phyloP scores from a whole-genome alignment of 352 stramenopile species.

The Pythium dissimile region DNA sequence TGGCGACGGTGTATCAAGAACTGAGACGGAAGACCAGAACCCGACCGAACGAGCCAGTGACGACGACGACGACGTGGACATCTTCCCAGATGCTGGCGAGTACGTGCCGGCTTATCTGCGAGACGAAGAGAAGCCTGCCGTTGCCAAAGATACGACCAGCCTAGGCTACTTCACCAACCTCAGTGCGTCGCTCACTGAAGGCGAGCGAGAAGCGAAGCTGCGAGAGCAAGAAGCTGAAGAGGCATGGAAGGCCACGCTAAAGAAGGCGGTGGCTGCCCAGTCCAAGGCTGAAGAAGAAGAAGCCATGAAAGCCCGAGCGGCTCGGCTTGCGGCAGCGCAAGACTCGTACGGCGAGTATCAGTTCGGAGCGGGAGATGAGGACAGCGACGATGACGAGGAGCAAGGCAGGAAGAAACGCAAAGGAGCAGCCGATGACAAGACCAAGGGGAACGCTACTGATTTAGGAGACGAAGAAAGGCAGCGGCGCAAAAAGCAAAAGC shows the following conservation, averaged over 20 bases:
- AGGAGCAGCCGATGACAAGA: slow-evolving; percentile 18
- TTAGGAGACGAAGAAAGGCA: slow-evolving; percentile 21
- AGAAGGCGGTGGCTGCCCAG: slow-evolving; percentile 52
- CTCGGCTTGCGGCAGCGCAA: slow-evolving; percentile 29
- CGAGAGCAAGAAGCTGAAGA: slow-evolving; percentile 42
- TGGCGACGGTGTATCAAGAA: too few species aligned
- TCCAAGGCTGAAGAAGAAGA: slow-evolving; percentile 37
- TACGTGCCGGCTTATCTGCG: slow-evolving; percentile 68
- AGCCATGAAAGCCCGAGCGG: slow-evolving; percentile 33
- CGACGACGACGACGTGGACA: slow-evolving; percentile 62
- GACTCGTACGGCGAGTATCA: slow-evolving; percentile 68
- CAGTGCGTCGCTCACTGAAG: slow-evolving; percentile 62
- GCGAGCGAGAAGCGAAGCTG: slow-evolving; percentile 35
- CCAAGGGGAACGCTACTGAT: not conserved
- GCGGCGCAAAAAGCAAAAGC: slow-evolving; percentile 61
- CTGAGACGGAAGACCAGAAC: not conserved
- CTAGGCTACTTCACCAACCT: slow-evolving; percentile 64
- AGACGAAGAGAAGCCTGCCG: slow-evolving; percentile 14
- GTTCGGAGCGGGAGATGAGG: slow-evolving; percentile 31
- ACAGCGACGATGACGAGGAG: slow-evolving; percentile 73
- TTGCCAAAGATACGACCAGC: not conserved
- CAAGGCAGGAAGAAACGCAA: slow-evolving; percentile 33
- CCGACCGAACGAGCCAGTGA: not conserved
- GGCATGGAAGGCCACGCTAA: slow-evolving; percentile 55
- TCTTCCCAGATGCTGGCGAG: slow-evolving; percentile 67